A percentile compares a stretch with the other conserved stretches of the same genome.
Evolutionary conservation across 257 asterid genomes (phyloP).

Genomic region (Solanum chilense): DNA sequence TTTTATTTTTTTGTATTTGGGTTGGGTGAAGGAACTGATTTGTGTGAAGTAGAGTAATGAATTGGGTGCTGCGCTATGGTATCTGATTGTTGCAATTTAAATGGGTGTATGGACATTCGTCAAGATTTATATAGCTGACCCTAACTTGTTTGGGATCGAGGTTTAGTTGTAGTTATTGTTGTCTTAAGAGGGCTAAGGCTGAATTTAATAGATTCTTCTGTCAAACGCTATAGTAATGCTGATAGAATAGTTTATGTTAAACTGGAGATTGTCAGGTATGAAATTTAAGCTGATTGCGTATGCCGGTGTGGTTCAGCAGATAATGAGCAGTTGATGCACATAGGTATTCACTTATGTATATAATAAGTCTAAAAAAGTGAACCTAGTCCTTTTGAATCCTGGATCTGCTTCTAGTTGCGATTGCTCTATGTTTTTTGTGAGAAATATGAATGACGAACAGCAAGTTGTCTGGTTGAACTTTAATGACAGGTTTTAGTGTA

Average conservation of each 20-base stretch:
- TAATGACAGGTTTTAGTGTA: neutral
- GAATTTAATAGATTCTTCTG: neutral
- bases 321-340: neutral
- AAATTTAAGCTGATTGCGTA: neutral
- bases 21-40: too few relatives aligned
- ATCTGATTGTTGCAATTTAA: neutral
- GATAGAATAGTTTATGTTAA: neutral
- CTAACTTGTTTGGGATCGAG: neutral
- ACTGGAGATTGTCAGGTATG: neutral
- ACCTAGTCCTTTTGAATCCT: neutral
- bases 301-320: neutral
- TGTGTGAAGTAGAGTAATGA: too few relatives aligned
- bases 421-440: neutral
- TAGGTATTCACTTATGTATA: neutral
- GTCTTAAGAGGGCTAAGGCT: too few relatives aligned
- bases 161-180: too few relatives aligned
- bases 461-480: neutral
- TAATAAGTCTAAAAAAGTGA: neutral
- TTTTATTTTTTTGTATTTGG: too few relatives aligned
- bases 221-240: neutral
- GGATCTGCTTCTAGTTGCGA: neutral
- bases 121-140: neutral
- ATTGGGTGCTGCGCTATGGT: neutral
- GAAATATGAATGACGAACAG: neutral
- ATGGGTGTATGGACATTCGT: neutral